A percentile compares a stretch with the other conserved stretches of the same genome.
Evolutionary conservation across 2,329 filamentous ascomycete species (phyloP).

Genomic region (Clonostachys chloroleuca): DNA sequence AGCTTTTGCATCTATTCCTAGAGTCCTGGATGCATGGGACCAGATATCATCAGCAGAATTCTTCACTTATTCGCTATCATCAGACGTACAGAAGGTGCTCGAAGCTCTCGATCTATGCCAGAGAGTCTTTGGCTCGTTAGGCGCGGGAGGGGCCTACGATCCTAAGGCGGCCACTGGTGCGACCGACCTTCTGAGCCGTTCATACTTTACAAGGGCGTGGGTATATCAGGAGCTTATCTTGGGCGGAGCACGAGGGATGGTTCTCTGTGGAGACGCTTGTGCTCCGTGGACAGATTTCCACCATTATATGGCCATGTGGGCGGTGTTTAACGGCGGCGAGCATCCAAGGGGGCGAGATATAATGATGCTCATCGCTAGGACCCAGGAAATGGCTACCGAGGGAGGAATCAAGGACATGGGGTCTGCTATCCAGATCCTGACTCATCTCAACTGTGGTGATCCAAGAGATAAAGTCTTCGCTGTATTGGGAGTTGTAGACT

Average conservation of each 20-base stretch:
- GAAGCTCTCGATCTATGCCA: neutral
- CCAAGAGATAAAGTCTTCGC: neutral
- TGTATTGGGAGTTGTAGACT: neutral
- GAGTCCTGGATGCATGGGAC: too few species aligned
- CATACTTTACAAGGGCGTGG: neutral
- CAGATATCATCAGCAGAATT: neutral
- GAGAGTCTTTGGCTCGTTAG: too few species aligned
- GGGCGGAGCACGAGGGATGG: neutral
- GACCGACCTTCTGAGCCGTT: neutral
- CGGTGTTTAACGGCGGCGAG: too few species aligned
- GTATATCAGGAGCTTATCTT: neutral
- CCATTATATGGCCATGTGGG: neutral
- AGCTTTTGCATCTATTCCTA: too few species aligned
- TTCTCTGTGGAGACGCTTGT: neutral
- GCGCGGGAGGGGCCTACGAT: too few species aligned
- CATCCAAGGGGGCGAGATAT: neutral
- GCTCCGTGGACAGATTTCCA: neutral
- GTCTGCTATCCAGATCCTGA: neutral
- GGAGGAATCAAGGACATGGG: neutral
- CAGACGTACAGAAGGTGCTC: neutral
- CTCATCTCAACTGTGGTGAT: neutral
- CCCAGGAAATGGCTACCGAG: neutral
- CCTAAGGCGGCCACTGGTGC: neutral
- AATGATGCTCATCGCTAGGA: neutral
- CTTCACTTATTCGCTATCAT: neutral